Percentiles rank a stretch among this genome's conserved stretches.
These are phyloP conservation scores for Metschnikowia bowlesiae DNA, from an alignment of 805 yeast genomes.

Conservation along the genomic window DNA sequence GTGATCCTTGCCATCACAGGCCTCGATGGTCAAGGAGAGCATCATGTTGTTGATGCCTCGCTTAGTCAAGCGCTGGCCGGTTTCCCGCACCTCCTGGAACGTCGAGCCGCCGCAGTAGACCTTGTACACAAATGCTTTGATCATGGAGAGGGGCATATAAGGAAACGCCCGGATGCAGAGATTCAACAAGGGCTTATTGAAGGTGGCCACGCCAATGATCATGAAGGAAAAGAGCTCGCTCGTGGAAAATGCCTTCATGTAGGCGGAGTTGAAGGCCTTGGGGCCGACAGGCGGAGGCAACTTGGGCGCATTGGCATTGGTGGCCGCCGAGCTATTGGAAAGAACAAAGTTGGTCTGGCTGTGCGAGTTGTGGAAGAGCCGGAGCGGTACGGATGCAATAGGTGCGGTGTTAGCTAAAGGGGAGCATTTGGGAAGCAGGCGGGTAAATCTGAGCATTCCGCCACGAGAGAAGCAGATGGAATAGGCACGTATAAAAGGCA, in stretches of 20 bases:
- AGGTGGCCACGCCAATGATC: slow-evolving; percentile 65
- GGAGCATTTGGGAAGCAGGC: slow-evolving; percentile 1
- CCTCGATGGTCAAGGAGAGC: slow-evolving; percentile 92
- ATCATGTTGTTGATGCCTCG: slow-evolving; percentile 91
- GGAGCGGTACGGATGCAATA: neutral
- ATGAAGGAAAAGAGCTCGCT: slow-evolving; percentile 60
- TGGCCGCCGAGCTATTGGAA: slow-evolving; percentile 4
- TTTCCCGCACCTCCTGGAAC: slow-evolving; percentile 59
- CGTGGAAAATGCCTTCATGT: slow-evolving; percentile 43
- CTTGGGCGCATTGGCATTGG: slow-evolving; percentile 8
- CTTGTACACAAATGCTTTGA: slow-evolving; percentile 71
- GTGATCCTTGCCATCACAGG: slow-evolving; percentile 73
- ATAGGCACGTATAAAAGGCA: too few relatives aligned
- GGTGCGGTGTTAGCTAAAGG: slow-evolving; percentile 1
- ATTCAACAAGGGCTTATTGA: slow-evolving; percentile 58
- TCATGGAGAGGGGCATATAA: slow-evolving; percentile 63
- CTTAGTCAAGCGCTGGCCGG: slow-evolving; percentile 61
- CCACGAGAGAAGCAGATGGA: too few relatives aligned
- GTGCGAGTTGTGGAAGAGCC: slow-evolving; percentile 12
- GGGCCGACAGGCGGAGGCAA: slow-evolving; percentile 9
- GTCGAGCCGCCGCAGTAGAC: slow-evolving; percentile 90
- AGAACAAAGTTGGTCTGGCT: slow-evolving; percentile 10
- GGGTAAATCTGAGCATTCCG: slow-evolving; percentile 5
- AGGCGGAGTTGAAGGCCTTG: slow-evolving; percentile 12
- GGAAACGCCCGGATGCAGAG: slow-evolving; percentile 66